These are phyloP conservation scores for Solanum bukasovii DNA, from an alignment of 257 asterid species.

Conservation along the genomic window DNA sequence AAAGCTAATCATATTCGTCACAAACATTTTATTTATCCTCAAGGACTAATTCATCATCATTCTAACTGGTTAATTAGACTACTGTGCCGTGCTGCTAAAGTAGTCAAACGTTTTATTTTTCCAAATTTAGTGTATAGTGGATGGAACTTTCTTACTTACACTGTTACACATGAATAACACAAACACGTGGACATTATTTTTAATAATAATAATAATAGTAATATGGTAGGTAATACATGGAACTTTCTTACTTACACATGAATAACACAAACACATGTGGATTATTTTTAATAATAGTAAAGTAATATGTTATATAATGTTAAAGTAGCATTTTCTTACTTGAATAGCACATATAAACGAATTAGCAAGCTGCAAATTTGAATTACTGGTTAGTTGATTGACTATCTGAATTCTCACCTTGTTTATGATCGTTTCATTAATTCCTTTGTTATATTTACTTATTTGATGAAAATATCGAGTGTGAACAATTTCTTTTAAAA, in stretches of 20 bases:
- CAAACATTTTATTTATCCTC: background rate
- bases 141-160: background rate
- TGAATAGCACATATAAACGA: background rate
- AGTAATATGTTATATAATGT: background rate
- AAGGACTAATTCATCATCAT: background rate
- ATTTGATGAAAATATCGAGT: too few relatives aligned
- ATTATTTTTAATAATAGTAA: background rate
- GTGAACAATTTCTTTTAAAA: background rate
- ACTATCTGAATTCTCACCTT: background rate
- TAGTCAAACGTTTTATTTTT: background rate
- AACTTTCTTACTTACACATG: background rate
- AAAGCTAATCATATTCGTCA: background rate
- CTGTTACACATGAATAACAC: background rate
- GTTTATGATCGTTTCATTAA: too few relatives aligned
- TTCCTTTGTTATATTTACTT: too few relatives aligned
- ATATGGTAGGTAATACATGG: background rate
- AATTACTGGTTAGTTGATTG: fast-evolving
- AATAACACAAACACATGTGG: background rate
- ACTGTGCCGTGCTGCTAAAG: background rate
- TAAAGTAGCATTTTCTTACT: background rate
- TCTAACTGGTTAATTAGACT: background rate
- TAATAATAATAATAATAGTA: background rate
- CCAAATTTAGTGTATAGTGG: background rate
- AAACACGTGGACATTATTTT: background rate
- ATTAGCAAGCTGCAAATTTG: background rate